These are phyloP conservation scores for Neopestalotiopsis sp. DNA, from an alignment of 2,329 filamentous ascomycete species.

Conservation along the genomic window DNA sequence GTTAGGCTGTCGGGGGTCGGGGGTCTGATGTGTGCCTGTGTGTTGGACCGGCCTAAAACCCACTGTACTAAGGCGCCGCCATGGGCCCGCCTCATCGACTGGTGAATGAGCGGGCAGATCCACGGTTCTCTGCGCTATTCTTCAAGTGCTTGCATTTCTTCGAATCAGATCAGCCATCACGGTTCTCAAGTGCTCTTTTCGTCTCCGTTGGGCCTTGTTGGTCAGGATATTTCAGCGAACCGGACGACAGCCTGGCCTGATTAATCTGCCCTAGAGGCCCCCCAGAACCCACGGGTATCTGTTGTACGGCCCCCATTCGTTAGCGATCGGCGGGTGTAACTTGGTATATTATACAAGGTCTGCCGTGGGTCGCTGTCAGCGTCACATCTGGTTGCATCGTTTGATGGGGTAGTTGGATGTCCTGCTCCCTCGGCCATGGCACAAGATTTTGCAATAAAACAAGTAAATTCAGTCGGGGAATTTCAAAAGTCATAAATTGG, in stretches of 20 bases:
- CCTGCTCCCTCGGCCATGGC: too few species aligned
- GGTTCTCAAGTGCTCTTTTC: background rate
- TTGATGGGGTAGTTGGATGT: background rate
- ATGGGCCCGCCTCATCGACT: too few species aligned
- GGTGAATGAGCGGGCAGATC: too few species aligned
- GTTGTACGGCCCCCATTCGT: background rate
- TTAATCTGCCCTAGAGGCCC: background rate
- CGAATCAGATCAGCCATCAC: background rate
- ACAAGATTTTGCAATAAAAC: too few species aligned
- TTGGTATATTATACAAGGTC: background rate
- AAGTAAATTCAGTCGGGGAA: too few species aligned
- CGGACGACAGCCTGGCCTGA: background rate
- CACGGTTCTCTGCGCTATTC: too few species aligned
- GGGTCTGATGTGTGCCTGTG: background rate
- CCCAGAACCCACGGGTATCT: background rate
- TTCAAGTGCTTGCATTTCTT: background rate
- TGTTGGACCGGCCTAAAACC: background rate
- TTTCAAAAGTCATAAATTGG: too few species aligned
- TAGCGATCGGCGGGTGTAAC: background rate
- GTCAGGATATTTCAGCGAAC: background rate
- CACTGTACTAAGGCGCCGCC: background rate
- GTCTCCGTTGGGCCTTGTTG: background rate
- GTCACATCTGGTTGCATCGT: slow-evolving; percentile 2
- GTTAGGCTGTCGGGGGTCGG: background rate
- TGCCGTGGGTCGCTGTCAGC: background rate